These are phyloP conservation scores for Pachyrhizus erosus DNA, from an alignment of 306 rosid genomes.

Conservation along the genomic window DNA sequence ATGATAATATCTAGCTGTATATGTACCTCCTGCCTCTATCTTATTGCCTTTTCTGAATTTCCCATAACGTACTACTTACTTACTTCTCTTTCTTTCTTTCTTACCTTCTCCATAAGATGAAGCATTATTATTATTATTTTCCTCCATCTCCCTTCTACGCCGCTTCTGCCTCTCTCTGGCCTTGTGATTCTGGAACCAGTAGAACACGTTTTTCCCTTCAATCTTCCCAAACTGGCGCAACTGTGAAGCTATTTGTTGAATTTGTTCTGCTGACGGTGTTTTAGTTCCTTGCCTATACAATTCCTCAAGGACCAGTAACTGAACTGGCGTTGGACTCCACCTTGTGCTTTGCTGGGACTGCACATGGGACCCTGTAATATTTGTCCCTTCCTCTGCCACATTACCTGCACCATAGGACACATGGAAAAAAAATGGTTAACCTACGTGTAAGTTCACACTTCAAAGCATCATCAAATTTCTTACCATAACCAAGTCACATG, in stretches of 20 bases:
- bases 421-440: background rate
- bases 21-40: slow-evolving; percentile 2
- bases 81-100: background rate
- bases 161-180: slow-evolving; percentile 82
- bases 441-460: background rate
- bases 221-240: slow-evolving; percentile 72
- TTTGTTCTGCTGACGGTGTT: slow-evolving; percentile 76
- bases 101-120: slow-evolving; percentile 26
- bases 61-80: slow-evolving; percentile 14
- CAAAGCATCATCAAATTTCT: background rate
- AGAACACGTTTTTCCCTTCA: slow-evolving; percentile 82
- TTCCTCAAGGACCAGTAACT: slow-evolving; percentile 63
- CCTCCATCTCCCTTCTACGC: slow-evolving; percentile 59
- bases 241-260: slow-evolving; percentile 63
- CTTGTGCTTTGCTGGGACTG: slow-evolving; percentile 53
- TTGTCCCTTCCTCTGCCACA: slow-evolving; percentile 43
- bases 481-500: background rate
- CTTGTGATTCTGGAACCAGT: slow-evolving; percentile 88
- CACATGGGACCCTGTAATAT: slow-evolving; percentile 14
- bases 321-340: slow-evolving; percentile 83
- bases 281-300: slow-evolving; percentile 63
- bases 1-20: slow-evolving; percentile 30
- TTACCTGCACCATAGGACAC: slow-evolving; percentile 6
- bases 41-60: slow-evolving; percentile 19
- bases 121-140: background rate